A percentile compares a stretch with the other conserved stretches of the same genome.
phyloP scores from a whole-genome alignment of 768 basidiomycete genomes.

The Mycena filopes region DNA sequence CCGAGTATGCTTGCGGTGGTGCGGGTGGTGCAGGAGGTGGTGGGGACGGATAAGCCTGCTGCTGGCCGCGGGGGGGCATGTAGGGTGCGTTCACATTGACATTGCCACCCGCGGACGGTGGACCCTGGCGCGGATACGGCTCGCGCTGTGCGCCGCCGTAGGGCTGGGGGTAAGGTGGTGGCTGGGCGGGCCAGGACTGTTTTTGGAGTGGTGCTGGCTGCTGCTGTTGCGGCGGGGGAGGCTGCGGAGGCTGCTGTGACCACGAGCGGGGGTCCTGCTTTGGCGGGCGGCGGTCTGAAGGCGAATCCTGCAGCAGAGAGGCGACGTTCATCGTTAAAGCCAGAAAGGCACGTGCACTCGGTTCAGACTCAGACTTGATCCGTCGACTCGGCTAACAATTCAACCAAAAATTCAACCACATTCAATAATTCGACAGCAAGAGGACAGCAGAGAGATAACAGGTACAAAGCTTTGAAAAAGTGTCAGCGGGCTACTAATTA shows the following conservation, averaged over 20 bases:
- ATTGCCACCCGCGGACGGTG: not conserved
- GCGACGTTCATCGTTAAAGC: conserved; percentile 69
- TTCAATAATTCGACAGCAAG: no score
- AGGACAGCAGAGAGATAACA: no score
- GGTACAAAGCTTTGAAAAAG: no score
- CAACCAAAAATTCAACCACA: no score
- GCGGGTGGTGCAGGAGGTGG: conserved; percentile 23
- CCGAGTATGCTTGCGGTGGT: conserved; percentile 15
- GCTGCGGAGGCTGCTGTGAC: not conserved
- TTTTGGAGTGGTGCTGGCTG: not conserved
- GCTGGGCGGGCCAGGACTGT: not conserved
- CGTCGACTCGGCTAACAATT: no score
- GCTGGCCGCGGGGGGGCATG: conserved; percentile 6
- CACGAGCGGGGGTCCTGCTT: conserved; percentile 5
- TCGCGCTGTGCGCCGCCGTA: conserved; percentile 3
- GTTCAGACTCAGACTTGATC: no score
- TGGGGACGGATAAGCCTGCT: conserved; percentile 21
- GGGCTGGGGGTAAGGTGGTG: conserved; percentile 10
- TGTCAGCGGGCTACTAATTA: no score
- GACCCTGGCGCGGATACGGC: conserved; percentile 1
- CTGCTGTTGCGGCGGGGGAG: conserved; percentile 5
- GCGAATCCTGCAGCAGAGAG: conserved; percentile 74
- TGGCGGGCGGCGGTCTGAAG: conserved; percentile 55
- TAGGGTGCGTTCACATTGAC: not conserved
- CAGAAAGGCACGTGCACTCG: conserved; percentile 1